Conservation (phyloP, 2,329 filamentous ascomycete genomes). For the Magnaporthiopsis poae region DNA sequence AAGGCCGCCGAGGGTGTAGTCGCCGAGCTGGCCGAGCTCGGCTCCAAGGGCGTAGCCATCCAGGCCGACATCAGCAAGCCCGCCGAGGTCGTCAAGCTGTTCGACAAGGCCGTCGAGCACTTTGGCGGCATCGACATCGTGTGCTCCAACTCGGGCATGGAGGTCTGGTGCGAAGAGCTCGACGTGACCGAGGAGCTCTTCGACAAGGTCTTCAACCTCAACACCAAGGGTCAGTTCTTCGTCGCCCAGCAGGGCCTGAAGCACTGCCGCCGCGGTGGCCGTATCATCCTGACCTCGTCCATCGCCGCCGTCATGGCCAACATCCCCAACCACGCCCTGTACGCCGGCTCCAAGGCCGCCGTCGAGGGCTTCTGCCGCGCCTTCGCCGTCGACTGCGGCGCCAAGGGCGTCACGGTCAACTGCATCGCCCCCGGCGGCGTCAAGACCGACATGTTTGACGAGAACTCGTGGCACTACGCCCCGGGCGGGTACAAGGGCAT, state of each 20-base stretch:
- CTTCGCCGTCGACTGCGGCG: slow-evolving; percentile 62
- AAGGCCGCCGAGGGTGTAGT: slow-evolving; percentile 48
- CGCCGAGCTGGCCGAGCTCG: slow-evolving; percentile 42
- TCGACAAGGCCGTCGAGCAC: slow-evolving; percentile 53
- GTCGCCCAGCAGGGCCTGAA: slow-evolving; percentile 67
- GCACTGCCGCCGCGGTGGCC: slow-evolving; percentile 58
- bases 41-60: slow-evolving; percentile 47
- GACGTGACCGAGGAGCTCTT: slow-evolving; percentile 62
- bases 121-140: slow-evolving; percentile 64
- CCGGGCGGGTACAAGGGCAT: slow-evolving; percentile 44
- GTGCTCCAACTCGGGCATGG: slow-evolving; percentile 62
- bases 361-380: slow-evolving; percentile 63
- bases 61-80: slow-evolving; percentile 57
- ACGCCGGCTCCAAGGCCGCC: slow-evolving; percentile 63
- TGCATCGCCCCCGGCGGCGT: slow-evolving; percentile 63
- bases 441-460: slow-evolving; percentile 68
- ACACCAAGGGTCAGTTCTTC: slow-evolving; percentile 65
- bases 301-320: slow-evolving; percentile 58
- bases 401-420: slow-evolving; percentile 59
- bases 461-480: slow-evolving; percentile 58
- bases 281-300: slow-evolving; percentile 63
- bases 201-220: slow-evolving; percentile 63
- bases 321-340: slow-evolving; percentile 60
- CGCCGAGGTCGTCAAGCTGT: slow-evolving; percentile 49
- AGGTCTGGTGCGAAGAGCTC: slow-evolving; percentile 60